phyloP scores from a whole-genome alignment of 2,329 filamentous ascomycete genomes.

The Trichoderma harzianum region DNA sequence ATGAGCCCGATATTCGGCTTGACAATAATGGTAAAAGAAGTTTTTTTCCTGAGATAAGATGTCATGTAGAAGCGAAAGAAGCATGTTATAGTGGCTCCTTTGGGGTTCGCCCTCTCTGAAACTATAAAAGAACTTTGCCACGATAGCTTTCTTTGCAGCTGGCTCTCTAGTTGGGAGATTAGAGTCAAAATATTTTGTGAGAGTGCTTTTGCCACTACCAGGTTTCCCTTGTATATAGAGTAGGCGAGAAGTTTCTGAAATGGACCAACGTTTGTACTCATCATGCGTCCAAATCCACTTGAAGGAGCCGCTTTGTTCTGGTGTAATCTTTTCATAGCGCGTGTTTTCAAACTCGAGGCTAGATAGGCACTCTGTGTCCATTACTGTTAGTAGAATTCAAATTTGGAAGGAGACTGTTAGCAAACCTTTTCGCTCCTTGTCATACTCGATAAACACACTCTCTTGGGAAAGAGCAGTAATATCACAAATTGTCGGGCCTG shows the following conservation, averaged over 20 bases:
- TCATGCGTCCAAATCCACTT: not conserved
- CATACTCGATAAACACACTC: not conserved
- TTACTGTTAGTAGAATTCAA: no score
- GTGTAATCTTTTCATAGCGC: not conserved
- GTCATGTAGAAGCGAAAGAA: not conserved
- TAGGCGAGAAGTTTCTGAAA: not conserved
- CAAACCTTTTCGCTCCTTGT: not conserved
- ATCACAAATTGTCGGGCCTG: rapidly evolving
- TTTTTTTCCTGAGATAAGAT: not conserved
- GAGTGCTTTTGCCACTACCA: not conserved
- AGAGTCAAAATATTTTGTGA: not conserved
- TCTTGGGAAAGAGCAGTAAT: rapidly evolving
- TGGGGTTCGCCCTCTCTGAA: not conserved
- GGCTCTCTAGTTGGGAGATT: not conserved
- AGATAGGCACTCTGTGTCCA: not conserved
- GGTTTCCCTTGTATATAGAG: not conserved
- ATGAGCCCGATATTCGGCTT: not conserved
- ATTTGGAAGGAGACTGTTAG: rapidly evolving
- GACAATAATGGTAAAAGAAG: not conserved
- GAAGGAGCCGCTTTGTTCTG: not conserved
- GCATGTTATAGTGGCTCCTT: not conserved
- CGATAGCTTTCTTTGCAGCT: not conserved
- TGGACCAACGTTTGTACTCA: not conserved
- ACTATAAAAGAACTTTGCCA: not conserved
- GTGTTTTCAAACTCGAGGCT: not conserved